These are phyloP conservation scores for Dendrocalamus sinicus DNA, from an alignment of 176 grass and related monocot species.

Conservation along the genomic window DNA sequence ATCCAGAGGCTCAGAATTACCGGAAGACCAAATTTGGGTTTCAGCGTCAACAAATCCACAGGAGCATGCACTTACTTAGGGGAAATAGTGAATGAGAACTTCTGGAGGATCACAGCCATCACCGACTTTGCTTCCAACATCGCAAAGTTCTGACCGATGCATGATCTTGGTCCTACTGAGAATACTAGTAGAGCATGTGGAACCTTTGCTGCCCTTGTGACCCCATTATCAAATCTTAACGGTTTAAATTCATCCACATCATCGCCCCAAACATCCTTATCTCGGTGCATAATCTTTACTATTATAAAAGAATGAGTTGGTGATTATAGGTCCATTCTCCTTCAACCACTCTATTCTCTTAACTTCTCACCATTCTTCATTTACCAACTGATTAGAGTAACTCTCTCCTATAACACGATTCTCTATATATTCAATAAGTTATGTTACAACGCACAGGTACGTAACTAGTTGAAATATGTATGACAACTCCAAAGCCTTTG, in stretches of 20 bases:
- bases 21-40: conserved; percentile 33
- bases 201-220: conserved; percentile 21
- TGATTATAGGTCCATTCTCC: too few relatives aligned
- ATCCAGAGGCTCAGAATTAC: not conserved
- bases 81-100: conserved; percentile 35
- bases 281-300: conserved; percentile 40
- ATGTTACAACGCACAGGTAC: too few relatives aligned
- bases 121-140: conserved; percentile 41
- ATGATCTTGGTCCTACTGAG: conserved; percentile 32
- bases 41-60: not conserved
- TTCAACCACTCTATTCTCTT: too few relatives aligned
- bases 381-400: too few relatives aligned
- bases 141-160: conserved; percentile 30
- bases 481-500: not conserved
- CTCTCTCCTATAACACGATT: too few relatives aligned
- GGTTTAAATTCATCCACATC: conserved; percentile 22
- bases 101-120: conserved; percentile 22
- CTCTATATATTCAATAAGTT: too few relatives aligned
- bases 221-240: conserved; percentile 20
- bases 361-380: too few relatives aligned
- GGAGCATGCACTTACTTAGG: conserved; percentile 40
- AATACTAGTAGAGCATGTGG: conserved; percentile 33
- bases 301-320: too few relatives aligned
- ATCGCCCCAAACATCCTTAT: conserved; percentile 35
- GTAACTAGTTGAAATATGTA: conserved; percentile 1